Conservation (phyloP, 768 basidiomycete species). For the Mrakia frigida region DNA sequence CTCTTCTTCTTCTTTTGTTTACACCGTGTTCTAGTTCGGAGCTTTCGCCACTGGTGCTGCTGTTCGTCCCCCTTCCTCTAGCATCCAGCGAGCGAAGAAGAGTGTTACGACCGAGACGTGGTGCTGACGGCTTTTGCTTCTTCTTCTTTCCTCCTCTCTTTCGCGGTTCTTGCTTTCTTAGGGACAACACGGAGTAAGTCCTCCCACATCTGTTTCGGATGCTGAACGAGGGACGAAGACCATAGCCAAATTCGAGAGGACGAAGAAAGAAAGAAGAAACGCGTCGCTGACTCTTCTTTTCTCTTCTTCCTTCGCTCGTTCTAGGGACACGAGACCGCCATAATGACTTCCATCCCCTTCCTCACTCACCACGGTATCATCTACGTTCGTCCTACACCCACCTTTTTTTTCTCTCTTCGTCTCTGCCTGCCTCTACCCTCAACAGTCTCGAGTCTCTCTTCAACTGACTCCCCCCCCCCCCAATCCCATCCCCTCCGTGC, state of each 20-base stretch:
- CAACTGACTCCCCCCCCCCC: no score
- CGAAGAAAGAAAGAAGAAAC: no score
- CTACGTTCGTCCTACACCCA: not conserved
- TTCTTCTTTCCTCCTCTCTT: not conserved
- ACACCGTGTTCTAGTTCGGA: not conserved
- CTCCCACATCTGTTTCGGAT: not conserved
- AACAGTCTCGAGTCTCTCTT: no score
- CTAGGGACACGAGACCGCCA: constrained; percentile 29
- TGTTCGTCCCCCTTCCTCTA: not conserved
- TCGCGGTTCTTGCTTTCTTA: not conserved
- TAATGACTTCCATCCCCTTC: constrained; percentile 12
- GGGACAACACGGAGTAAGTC: constrained; percentile 14
- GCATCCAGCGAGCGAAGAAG: not conserved
- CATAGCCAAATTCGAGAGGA: no score
- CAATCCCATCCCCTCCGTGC: no score
- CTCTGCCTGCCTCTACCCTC: no score
- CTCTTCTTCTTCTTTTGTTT: not conserved
- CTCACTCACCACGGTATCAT: constrained; percentile 28
- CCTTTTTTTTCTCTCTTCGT: no score
- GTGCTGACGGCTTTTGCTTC: not conserved
- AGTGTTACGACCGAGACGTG: no score
- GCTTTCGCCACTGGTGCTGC: constrained; percentile 1
- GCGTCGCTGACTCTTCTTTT: not conserved
- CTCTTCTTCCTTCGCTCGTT: not conserved
- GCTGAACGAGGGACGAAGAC: no score